These are phyloP conservation scores for Singerocomus rubriflavus DNA, from an alignment of 1,284 basidiomycete genomes.

Conservation along the genomic window DNA sequence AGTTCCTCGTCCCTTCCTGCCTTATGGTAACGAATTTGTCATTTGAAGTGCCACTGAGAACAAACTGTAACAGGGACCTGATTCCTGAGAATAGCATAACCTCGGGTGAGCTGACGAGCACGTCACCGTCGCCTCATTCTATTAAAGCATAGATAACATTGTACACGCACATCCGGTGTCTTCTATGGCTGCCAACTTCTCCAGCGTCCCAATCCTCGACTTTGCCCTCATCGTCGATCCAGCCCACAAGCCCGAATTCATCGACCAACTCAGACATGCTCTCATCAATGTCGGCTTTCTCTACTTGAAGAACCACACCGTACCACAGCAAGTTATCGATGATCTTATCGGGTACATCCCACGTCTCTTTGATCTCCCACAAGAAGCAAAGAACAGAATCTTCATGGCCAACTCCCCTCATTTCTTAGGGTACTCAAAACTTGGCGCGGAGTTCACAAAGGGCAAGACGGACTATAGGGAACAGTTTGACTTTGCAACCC, in stretches of 20 bases:
- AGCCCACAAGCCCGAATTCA: conserved; percentile 38
- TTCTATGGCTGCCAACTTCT: conserved; percentile 32
- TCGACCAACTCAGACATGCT: conserved; percentile 47
- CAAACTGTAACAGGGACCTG: not conserved
- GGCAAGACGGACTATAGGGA: conserved; percentile 37
- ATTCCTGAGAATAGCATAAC: conserved; percentile 12
- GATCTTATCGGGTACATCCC: conserved; percentile 31
- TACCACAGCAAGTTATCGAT: conserved; percentile 33
- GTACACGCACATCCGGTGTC: not conserved
- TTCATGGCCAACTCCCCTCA: conserved; percentile 40
- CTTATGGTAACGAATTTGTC: too few species aligned
- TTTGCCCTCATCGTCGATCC: conserved; percentile 26
- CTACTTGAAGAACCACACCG: conserved; percentile 47
- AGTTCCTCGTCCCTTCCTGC: too few species aligned
- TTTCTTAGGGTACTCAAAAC: conserved; percentile 39
- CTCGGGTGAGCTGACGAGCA: conserved; percentile 8
- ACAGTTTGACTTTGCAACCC: conserved; percentile 42
- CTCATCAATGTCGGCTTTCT: conserved; percentile 55
- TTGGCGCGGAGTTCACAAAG: conserved; percentile 39
- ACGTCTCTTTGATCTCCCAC: conserved; percentile 38
- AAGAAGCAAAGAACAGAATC: conserved; percentile 35
- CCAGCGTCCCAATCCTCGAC: conserved; percentile 33
- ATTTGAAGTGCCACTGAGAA: not conserved
- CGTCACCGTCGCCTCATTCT: not conserved
- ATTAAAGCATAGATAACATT: not conserved